phyloP scores from a whole-genome alignment of 768 basidiomycete species.

The Mycena metata region DNA sequence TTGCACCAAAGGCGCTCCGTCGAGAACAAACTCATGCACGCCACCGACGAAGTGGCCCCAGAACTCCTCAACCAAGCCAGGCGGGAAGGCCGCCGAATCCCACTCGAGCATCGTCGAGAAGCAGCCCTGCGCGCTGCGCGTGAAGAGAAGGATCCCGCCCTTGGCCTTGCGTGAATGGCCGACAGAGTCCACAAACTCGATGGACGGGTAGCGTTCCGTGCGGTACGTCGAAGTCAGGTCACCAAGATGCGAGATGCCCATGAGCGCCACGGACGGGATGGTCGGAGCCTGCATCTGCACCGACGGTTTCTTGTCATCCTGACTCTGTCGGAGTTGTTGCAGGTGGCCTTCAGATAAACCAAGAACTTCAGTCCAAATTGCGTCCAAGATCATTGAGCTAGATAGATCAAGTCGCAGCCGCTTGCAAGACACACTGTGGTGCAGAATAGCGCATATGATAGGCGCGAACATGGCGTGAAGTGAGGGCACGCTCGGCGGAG shows the following conservation, averaged over 20 bases:
- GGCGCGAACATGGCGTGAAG: constrained; percentile 5
- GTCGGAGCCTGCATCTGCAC: background rate
- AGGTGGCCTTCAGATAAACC: constrained; percentile 8
- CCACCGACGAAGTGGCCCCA: constrained; percentile 17
- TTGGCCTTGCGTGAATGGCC: constrained; percentile 33
- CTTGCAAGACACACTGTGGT: constrained; percentile 20
- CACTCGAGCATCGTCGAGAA: constrained; percentile 34
- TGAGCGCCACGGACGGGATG: constrained; percentile 29
- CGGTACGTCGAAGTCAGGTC: constrained; percentile 23
- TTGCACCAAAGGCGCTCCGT: background rate
- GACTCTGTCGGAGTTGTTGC: background rate
- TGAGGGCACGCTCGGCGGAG: background rate
- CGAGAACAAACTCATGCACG: constrained; percentile 23
- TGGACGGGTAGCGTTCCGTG: constrained; percentile 24
- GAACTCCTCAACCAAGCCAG: constrained; percentile 35
- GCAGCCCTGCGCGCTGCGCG: constrained; percentile 20
- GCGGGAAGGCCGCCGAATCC: constrained; percentile 25
- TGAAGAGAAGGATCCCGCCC: constrained; percentile 35
- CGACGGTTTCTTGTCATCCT: background rate
- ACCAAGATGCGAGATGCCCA: constrained; percentile 35
- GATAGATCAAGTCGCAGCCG: constrained; percentile 1
- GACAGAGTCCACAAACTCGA: constrained; percentile 34
- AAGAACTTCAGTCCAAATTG: constrained; percentile 9
- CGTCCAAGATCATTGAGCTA: constrained; percentile 1
- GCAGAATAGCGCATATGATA: background rate